Evolutionary conservation across 805 yeast genomes (phyloP), one percentile per base, ranked within the genome.

Genomic region (Metschnikowia gelsemii): DNA sequence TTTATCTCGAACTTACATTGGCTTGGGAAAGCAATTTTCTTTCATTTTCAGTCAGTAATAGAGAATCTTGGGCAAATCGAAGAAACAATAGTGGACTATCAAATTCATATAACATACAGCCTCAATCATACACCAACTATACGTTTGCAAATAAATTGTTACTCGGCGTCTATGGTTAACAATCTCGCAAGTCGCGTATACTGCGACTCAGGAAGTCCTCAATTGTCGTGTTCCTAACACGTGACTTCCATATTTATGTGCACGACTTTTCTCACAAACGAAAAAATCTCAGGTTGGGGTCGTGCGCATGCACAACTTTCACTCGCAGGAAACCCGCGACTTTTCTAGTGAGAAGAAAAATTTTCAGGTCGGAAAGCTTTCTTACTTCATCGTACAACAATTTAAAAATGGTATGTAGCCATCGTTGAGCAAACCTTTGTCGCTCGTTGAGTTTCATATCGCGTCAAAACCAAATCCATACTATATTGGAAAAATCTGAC

Each of bases 381-480:
- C 45, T 36, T 25, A 36, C 51, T 40, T 36, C 38, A 47, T 42
- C 38, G 33, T 32, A 40, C 41, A 21, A 41, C 28, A 37, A 45
- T 38, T n/a, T 45, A 40, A 49, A 43, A 32, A 49, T 49, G 55
- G 55, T 51, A 51, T 51, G 55, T 51, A 14, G 35, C 33, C 32
- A 24, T 24, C 20, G 20, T 25, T 13, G 14, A 26, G 20, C 24
- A 25, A 26, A 9, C 13, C 14, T 9, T 26, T n/a, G 14, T 16
- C 13, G 13, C 16, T n/a, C 16, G 8, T 16, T n/a, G 14, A 26
- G 7, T 7, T 16, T n/a, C 12, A n/a, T 3, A 26, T 7, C 13
- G 4, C 29, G 14, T 26, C 8, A 2, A 4, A n/a, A 26, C 2
- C 12, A n/a, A 8, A 26, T 26, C 29, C 12, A 11, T 26, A 5